Evolutionary conservation across 345 rosid genomes (phyloP), one percentile per base, ranked within the genome.

Genomic region (Boechera divaricarpa): DNA sequence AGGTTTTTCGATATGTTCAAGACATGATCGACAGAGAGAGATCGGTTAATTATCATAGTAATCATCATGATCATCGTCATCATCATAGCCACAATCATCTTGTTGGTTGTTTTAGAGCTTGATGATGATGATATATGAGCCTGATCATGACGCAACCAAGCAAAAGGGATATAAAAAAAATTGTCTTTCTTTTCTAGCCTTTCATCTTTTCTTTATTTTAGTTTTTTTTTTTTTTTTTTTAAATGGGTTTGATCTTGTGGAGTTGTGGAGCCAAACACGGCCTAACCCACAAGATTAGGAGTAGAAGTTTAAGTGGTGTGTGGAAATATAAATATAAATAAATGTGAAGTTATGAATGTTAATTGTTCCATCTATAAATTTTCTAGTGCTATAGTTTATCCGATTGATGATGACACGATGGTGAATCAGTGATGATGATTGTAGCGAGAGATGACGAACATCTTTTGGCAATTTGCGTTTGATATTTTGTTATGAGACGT

Each of bases 71-170:
- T 58, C 39, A 59, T 29, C 29, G 61, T 47, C 41, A 82, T 21
- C 81, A 38, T 29, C 28, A 77, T 24, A 72, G 24, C 60, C 74
- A 68, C 31, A 73, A 69, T 58, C 69, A 80, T 72, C 80, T 76
- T 69, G 76, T 79, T 26, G 90, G 88, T 0, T 90, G 96, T 72
- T 90, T 88, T 85, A 90, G 88, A 83, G 89, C 84, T 75, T 84
- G 86, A 84, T 52, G 67, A 60, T 32, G 41, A 62, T 10, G 35
- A 45, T 35, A 21, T 8, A 68, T 67, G 53, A 67, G 7, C 21
- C 45, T 35, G 41, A 75, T 28, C 44, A 59, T 67, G 58, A 59
- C 45, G 16, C 75, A 70, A 42, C 35, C 60, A 70, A 71, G 75
- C 24, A 54, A 33, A 55, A 24, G 44, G 7, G 29, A 39, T 64